phyloP scores from a whole-genome alignment of 148 eudicot species.

The Polygonum aviculare region DNA sequence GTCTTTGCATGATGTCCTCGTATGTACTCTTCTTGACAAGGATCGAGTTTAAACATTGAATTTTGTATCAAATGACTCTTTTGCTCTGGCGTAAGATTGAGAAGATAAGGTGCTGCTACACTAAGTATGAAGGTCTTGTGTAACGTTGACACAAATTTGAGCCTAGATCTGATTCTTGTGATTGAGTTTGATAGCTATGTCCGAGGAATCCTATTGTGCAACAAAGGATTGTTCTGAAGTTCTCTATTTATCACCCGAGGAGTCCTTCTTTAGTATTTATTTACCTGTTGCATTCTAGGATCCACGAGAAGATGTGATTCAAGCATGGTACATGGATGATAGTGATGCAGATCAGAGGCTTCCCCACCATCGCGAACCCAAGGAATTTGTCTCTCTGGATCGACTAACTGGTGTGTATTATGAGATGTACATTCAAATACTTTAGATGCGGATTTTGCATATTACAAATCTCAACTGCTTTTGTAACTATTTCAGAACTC shows the following conservation, averaged over 20 bases:
- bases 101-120: not conserved
- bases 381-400: constrained; percentile 74
- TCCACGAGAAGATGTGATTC: constrained; percentile 68
- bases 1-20: not conserved
- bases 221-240: not conserved
- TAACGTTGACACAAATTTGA: not conserved
- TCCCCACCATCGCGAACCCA: constrained; percentile 74
- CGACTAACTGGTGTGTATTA: constrained; percentile 46
- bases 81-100: not conserved
- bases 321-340: constrained; percentile 99
- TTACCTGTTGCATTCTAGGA: constrained; percentile 40
- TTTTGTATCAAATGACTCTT: not conserved
- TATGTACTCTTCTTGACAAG: not conserved
- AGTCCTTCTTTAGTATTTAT: not conserved
- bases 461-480: not conserved
- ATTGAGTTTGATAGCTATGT: not conserved
- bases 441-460: not conserved
- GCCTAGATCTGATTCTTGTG: not conserved
- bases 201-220: not conserved
- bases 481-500: constrained; percentile 38
- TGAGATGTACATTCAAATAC: not conserved
- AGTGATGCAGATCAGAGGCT: constrained; percentile 85
- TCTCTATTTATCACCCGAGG: not conserved
- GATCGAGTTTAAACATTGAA: not conserved
- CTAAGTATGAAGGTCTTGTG: not conserved